Base-by-base conservation (phyloP, 495 filamentous ascomycete species). In the Neurospora tetrasperma region DNA sequence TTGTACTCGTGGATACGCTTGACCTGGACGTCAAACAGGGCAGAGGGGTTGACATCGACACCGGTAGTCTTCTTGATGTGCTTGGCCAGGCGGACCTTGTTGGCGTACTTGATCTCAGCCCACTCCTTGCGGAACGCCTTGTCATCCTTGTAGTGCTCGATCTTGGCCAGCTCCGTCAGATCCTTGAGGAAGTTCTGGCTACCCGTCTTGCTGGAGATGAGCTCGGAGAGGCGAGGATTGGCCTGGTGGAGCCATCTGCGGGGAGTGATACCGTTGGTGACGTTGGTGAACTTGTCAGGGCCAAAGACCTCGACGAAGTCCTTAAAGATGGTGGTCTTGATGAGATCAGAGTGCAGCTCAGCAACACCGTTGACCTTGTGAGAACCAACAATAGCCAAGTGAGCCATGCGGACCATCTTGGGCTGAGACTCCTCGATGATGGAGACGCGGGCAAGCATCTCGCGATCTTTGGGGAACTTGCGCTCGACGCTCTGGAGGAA, bases 1-100 rank as follows among this genome's bases (percentile, higher is more conserved):
- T 99, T 99, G 84, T 99, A 99, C 84, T 99, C 96, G 83, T 99
- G 96, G 79, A 99, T 99, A 75, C 96, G 92, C 86, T 99, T 99
- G 72, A 98, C 96, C 80, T 99, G 96, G 11, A 99, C 91, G 78
- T 99, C 96, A 76, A 99, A 99, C 42, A 99, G 86, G 0, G 95
- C 89, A 35, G 89, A 85, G 1, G 96, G 96, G 80, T 96, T 94
- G 77, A 99, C 93, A 18, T 86, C 89, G 71, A 96, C 88, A 38
- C 90, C 90, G 6, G 89, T 92, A 7, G 89, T 91, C 16, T 87
- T 84, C 83, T 96, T 93, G 84, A 98, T 97, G 80, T 94, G 90
- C 79, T 91, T 92, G 27, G 96, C 95, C 42, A 99, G 90, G 38
- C 91, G 90, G 72, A 94, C 86, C 80, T 87, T 86, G 82, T 85